Evolutionary conservation across 2,329 filamentous ascomycete genomes (phyloP).

Genomic region (Calonectria pseudoturangicola): DNA sequence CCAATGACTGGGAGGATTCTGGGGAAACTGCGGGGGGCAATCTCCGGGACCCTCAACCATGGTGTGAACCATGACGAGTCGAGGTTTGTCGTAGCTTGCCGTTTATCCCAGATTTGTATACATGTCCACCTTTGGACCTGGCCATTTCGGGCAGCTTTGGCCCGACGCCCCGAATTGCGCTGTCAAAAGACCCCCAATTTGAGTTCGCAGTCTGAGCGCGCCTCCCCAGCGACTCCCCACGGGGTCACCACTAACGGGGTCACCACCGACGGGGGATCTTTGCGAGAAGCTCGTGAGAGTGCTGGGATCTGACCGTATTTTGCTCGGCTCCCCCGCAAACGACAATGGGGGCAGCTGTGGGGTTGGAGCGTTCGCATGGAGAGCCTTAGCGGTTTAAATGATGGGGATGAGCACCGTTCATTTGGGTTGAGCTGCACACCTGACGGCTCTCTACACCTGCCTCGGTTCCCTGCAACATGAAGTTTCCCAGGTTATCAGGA

Average conservation of each 20-base stretch:
- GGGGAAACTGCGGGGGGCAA: conserved; percentile 42
- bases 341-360: conserved; percentile 50
- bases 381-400: conserved; percentile 42
- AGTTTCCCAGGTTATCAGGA: conserved; percentile 49
- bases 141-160: conserved; percentile 33
- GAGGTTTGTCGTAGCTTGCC: background rate
- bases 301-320: background rate
- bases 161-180: conserved; percentile 48
- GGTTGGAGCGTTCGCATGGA: conserved; percentile 31
- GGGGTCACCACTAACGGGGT: conserved; percentile 45
- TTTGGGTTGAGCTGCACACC: conserved; percentile 27
- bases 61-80: conserved; percentile 10
- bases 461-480: conserved; percentile 44
- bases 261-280: conserved; percentile 39
- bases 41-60: conserved; percentile 19
- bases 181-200: conserved; percentile 41
- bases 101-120: conserved; percentile 16
- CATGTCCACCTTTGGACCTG: conserved; percentile 17
- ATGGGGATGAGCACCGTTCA: conserved; percentile 8
- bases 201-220: conserved; percentile 39
- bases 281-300: conserved; percentile 10
- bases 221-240: conserved; percentile 48
- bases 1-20: background rate
- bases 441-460: conserved; percentile 22
- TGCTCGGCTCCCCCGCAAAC: conserved; percentile 46